Evolutionary conservation across 257 asterid species (phyloP).

Genomic region (Rhazya stricta): DNA sequence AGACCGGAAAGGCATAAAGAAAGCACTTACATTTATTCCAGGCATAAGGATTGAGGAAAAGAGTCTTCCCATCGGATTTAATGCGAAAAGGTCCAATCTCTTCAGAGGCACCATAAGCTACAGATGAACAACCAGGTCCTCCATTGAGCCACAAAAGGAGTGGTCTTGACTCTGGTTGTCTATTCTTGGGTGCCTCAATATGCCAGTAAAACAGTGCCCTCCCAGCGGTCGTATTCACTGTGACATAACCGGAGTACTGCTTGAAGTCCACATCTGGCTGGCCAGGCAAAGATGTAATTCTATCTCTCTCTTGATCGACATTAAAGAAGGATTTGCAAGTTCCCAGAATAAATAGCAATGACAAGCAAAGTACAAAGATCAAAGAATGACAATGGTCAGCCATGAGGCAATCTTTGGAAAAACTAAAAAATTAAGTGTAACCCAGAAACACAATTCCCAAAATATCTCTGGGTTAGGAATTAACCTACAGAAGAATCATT

Average conservation of each 20-base stretch:
- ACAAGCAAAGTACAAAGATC: conserved; percentile 12
- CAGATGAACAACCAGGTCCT: conserved; percentile 98
- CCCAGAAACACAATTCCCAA: conserved; percentile 28
- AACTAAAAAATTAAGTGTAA: background rate
- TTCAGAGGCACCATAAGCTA: conserved; percentile 93
- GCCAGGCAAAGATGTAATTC: conserved; percentile 72
- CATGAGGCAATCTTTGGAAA: conserved; percentile 16
- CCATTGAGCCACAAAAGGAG: conserved; percentile 96
- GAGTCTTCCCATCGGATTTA: conserved; percentile 78
- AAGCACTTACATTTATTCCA: conserved; percentile 82
- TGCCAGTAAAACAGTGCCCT: conserved; percentile 94
- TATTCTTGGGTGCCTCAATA: conserved; percentile 56
- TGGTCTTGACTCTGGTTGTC: conserved; percentile 70
- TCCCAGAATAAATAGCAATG: conserved; percentile 36
- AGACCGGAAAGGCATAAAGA: conserved; percentile 2
- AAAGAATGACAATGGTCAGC: background rate
- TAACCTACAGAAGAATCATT: conserved; percentile 12
- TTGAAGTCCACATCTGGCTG: conserved; percentile 70
- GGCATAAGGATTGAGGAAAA: conserved; percentile 68
- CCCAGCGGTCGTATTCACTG: conserved; percentile 67
- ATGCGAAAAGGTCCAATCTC: conserved; percentile 94
- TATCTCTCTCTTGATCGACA: conserved; percentile 72
- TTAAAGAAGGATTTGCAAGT: conserved; percentile 34
- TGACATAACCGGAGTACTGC: conserved; percentile 84
- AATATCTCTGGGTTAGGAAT: conserved; percentile 25